Conservation (phyloP, 2,329 filamentous ascomycete species). For the Colletotrichum sublineola region DNA sequence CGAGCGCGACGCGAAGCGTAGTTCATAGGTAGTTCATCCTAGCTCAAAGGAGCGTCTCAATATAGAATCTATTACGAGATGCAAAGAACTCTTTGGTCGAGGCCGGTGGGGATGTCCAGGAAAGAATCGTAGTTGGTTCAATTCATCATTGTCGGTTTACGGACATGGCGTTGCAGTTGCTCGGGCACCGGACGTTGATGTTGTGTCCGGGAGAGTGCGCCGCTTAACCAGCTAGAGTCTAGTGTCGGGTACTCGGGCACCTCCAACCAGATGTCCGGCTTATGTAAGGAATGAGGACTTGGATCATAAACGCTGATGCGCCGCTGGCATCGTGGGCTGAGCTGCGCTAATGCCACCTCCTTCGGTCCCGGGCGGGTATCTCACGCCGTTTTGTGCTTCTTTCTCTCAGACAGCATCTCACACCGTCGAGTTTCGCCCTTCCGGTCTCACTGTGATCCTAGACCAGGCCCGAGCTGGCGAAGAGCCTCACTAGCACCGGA, state of each 20-base stretch:
- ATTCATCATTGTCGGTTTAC: not conserved
- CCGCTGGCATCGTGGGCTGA: not conserved
- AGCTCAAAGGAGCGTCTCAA: conserved; percentile 22
- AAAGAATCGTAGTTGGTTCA: conserved; percentile 14
- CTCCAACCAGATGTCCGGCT: not conserved
- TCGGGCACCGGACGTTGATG: conserved; percentile 34
- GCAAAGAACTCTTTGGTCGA: not conserved
- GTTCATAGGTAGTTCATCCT: not conserved
- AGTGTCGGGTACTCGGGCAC: conserved; percentile 31
- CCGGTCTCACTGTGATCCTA: conserved; percentile 5
- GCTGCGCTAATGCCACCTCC: not conserved
- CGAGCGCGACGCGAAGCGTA: conserved; percentile 11
- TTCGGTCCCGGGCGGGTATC: conserved; percentile 40
- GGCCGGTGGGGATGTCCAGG: conserved; percentile 42
- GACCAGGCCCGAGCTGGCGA: conserved; percentile 20
- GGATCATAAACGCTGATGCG: not conserved
- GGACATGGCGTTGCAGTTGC: conserved; percentile 20
- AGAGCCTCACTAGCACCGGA: conserved; percentile 38
- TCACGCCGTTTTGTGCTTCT: not conserved
- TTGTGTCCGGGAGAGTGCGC: conserved; percentile 20
- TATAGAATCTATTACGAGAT: conserved; percentile 8
- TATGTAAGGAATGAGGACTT: conserved; percentile 6
- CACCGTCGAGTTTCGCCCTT: conserved; percentile 21
- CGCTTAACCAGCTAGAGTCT: conserved; percentile 2
- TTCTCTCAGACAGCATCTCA: conserved; percentile 22